These are phyloP conservation scores for Suhomyces kunorum DNA, from an alignment of 1,139 yeast species.

Conservation along the genomic window DNA sequence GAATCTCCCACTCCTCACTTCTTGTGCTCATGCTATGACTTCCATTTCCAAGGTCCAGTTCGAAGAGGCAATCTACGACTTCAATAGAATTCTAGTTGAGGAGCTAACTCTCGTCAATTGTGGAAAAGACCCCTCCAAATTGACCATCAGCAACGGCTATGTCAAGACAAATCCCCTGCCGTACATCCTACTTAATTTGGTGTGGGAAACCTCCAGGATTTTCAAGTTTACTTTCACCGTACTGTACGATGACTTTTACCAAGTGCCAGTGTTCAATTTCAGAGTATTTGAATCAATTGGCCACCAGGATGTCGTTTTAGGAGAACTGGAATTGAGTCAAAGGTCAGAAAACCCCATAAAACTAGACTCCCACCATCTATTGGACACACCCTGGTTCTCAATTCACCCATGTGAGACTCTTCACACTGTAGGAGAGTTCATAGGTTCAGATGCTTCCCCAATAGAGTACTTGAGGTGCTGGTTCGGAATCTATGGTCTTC, in stretches of 20 bases:
- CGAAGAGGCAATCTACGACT: no score
- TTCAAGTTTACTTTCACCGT: conserved; percentile 26
- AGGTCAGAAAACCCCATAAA: background rate
- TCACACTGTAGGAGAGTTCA: conserved; percentile 17
- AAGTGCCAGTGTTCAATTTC: conserved; percentile 36
- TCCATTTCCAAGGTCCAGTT: no score
- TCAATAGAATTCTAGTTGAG: background rate
- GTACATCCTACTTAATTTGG: conserved; percentile 3
- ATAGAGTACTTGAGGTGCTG: conserved; percentile 27
- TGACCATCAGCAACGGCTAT: background rate
- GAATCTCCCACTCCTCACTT: no score
- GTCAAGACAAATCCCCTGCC: conserved; percentile 1
- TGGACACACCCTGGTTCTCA: conserved; percentile 32
- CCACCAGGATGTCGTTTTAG: conserved; percentile 3
- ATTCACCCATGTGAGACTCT: conserved; percentile 45
- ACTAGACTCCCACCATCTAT: conserved; percentile 28
- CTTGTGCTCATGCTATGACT: no score
- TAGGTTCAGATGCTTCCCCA: conserved; percentile 5
- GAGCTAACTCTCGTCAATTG: no score
- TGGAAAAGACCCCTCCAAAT: no score
- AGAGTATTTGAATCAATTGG: conserved; percentile 13
- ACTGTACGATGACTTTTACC: conserved; percentile 32
- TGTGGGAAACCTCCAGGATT: background rate
- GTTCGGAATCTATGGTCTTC: conserved; percentile 34
- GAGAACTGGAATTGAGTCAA: background rate